A percentile compares a stretch with the other conserved stretches of the same genome.
phyloP scores from a whole-genome alignment of 1,284 basidiomycete genomes.

The Mycena sp. region DNA sequence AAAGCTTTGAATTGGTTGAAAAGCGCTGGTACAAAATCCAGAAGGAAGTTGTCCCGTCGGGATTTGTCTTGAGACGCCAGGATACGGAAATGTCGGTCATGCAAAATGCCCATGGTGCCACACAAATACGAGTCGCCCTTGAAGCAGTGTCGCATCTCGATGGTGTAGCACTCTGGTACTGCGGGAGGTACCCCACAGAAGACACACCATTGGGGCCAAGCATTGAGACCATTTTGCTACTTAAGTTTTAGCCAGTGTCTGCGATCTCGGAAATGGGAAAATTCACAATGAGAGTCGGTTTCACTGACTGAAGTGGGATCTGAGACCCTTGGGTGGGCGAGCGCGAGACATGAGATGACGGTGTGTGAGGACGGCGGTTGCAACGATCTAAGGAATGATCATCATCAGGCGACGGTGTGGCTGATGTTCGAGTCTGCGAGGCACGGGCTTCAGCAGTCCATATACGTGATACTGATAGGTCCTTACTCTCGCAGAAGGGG shows the following conservation, averaged over 20 bases:
- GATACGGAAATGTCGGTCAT: slow-evolving; percentile 12
- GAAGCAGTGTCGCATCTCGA: background rate
- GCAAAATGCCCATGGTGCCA: slow-evolving; percentile 4
- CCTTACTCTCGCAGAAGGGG: no score
- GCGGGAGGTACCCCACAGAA: background rate
- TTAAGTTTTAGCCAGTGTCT: background rate
- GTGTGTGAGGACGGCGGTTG: no score
- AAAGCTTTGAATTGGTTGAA: background rate
- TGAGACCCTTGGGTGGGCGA: no score
- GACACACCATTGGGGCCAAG: slow-evolving; percentile 8
- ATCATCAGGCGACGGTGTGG: no score
- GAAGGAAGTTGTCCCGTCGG: background rate
- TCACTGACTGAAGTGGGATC: no score
- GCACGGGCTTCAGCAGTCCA: no score
- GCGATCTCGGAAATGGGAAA: no score
- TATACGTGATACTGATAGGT: no score
- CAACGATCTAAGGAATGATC: no score
- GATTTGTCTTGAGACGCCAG: background rate
- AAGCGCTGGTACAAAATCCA: background rate
- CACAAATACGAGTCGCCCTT: background rate
- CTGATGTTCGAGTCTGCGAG: no score
- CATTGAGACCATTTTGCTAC: background rate
- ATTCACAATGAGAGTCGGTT: background rate
- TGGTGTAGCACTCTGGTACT: background rate
- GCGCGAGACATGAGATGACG: no score